Percentiles rank a stretch among this genome's conserved stretches.
These are phyloP conservation scores for Hymenoscyphus fructigenus DNA, from an alignment of 2,329 filamentous ascomycete genomes.

Conservation along the genomic window DNA sequence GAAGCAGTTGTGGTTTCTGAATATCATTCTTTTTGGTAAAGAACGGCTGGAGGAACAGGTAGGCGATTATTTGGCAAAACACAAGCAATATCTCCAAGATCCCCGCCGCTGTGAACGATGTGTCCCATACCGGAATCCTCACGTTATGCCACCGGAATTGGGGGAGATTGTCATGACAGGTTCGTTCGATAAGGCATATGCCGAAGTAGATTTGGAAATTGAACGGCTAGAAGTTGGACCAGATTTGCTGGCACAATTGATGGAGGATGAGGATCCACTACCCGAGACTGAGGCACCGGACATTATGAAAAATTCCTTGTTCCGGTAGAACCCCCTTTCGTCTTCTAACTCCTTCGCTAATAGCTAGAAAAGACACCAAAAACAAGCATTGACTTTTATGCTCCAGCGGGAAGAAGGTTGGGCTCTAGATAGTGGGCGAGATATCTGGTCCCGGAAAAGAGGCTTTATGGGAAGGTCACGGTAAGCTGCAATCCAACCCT, in stretches of 20 bases:
- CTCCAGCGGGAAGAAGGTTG: constrained; percentile 21
- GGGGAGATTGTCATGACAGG: constrained; percentile 14
- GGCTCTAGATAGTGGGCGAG: constrained; percentile 10
- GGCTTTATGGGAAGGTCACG: not conserved
- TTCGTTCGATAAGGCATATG: constrained; percentile 8
- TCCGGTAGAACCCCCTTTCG: constrained; percentile 15
- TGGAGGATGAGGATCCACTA: constrained; percentile 13
- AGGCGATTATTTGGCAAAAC: constrained; percentile 16
- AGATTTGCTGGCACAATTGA: constrained; percentile 19
- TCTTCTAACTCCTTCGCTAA: not conserved
- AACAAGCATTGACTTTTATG: constrained; percentile 29
- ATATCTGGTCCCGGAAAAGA: constrained; percentile 17
- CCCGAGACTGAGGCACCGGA: constrained; percentile 17
- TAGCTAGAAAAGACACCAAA: constrained; percentile 21
- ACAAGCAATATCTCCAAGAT: constrained; percentile 23
- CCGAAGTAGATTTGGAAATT: constrained; percentile 10
- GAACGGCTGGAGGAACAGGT: constrained; percentile 10
- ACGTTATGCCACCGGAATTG: constrained; percentile 13
- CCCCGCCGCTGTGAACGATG: constrained; percentile 14
- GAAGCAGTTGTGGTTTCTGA: not conserved
- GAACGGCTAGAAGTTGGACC: constrained; percentile 15
- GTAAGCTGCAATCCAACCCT: not conserved
- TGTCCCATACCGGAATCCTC: constrained; percentile 20
- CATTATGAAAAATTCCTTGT: not conserved
- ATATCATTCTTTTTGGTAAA: constrained; percentile 19